Base-by-base conservation (phyloP, 2,329 filamentous ascomycete genomes). In the Fusarium duplospermum region DNA sequence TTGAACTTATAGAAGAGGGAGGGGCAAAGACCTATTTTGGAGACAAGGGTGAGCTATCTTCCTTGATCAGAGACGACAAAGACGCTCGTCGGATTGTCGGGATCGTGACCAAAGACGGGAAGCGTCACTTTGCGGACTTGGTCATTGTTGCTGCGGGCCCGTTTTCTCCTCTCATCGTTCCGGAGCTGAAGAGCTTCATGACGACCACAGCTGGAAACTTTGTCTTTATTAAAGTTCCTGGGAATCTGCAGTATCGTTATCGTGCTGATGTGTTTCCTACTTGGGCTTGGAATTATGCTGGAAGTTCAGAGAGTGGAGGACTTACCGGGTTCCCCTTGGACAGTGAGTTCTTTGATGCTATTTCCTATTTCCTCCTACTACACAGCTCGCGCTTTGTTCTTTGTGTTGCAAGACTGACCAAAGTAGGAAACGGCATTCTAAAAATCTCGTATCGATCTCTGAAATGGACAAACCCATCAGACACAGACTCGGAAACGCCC, bases 141-240 rank as follows among this genome's bases (percentile, higher is more conserved):
- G 47, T 52, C 22, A 57, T 69, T 36, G 61, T 67, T 62, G 38
- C 61, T 16, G 31, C 18, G 18, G 22, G 64, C n/a, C 24, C 45
- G 22, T 42, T 29, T 18, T 57, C 47, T n/a, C 22, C 35, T 35
- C 56, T 58, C 10, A 58, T 57, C 22, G 33, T 57, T 2, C 33
- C 54, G 6, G 33, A 38, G 22, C 33, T 57, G 33, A 33, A 36
- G 31, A 57, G 16, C 16, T 36, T 24, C 50, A 52, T 62, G 45
- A 40, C 31, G 8, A 31, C 35, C 57, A 59, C 57, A 11, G 57
- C 57, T 20, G 57, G 57, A 2, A 59, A 42, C 57, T 59, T 59
- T 59, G 57, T 40, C 7, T 62, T 36, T 18, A 36, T 31, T 33
- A 52, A 38, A 10, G 45, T 18, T 3, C 22, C 60, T 20, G 45